Evolutionary conservation across 2,329 filamentous ascomycete genomes (phyloP), one percentile per base, ranked within the genome.

Genomic region (Rutstroemia sp.): DNA sequence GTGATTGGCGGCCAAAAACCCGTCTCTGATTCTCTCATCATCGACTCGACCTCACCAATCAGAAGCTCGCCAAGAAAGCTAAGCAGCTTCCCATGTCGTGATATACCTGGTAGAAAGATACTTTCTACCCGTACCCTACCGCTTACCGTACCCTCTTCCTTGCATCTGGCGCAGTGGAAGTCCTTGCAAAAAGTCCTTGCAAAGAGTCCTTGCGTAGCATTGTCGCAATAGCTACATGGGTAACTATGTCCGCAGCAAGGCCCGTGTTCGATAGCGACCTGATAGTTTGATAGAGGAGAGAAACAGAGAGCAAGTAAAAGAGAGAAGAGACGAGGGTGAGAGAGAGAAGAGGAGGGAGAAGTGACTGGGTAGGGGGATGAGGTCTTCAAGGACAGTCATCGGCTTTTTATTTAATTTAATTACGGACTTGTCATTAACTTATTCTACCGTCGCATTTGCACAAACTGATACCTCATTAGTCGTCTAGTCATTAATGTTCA

Each of bases 101-200:
- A n/a, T 16, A 9, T n/a, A 2, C 16, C 39, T 16, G 39, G 18
- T 16, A 39, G 45, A 34, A 46, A 21, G 19, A 30, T 27, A 48
- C 19, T 23, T 38, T 47, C 46, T 47, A 47, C 30, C 51, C 42
- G 25, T 27, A 53, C 41, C 41, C 18, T n/a, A 44, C 27, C 10
- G 27, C 44, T 16, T 48, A 48, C 46, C 23, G 46, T 41, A 50
- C 23, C 45, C 52, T 54, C 52, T 38, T 49, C 37, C 52, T 54
- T 54, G 45, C 52, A 23, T 54, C 52, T 54, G 52, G 52, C 45
- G 16, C 45, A 54, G 45, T 3, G 5, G 5, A 23, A 23, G 23
- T 23, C 23, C 23, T 23, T 23, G 23, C 10, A 5, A 23, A 23
- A 23, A 23, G 23, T 23, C 23, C 23, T 23, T 23, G 23, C 10